phyloP scores from a whole-genome alignment of 2,329 filamentous ascomycete species.

The Ophiostoma sp. region DNA sequence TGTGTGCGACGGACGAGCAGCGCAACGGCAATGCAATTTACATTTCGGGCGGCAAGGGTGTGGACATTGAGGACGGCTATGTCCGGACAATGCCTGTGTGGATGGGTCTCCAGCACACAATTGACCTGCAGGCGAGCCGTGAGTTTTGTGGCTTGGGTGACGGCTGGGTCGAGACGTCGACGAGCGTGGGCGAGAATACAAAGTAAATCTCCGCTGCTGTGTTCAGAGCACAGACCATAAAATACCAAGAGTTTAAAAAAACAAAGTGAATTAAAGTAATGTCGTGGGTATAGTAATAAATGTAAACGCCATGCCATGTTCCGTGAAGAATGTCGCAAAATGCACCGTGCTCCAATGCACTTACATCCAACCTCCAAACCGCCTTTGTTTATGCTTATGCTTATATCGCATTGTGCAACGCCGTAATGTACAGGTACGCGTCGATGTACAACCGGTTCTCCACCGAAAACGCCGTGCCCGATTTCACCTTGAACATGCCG shows the following conservation, averaged over 20 bases:
- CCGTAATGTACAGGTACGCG: conserved; percentile 42
- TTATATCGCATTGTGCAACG: background rate
- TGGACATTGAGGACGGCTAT: conserved; percentile 35
- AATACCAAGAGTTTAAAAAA: background rate
- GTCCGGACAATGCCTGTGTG: conserved; percentile 32
- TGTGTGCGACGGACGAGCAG: conserved; percentile 39
- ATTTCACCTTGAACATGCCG: conserved; percentile 47
- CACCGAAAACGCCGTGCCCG: conserved; percentile 42
- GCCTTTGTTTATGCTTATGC: background rate
- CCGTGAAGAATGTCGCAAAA: background rate
- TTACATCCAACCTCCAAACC: background rate
- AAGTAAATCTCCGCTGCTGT: background rate
- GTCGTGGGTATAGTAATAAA: background rate
- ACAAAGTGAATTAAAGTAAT: background rate
- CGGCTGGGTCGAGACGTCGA: conserved; percentile 21
- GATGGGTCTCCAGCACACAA: conserved; percentile 35
- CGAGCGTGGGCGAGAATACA: conserved; percentile 3
- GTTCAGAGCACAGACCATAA: background rate
- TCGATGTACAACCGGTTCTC: conserved; percentile 49
- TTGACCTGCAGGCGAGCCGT: conserved; percentile 28
- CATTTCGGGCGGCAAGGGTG: conserved; percentile 33
- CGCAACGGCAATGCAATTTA: conserved; percentile 35
- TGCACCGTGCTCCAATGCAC: background rate
- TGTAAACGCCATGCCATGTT: background rate
- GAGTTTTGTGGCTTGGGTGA: conserved; percentile 17